Percentiles rank a stretch among this genome's conserved stretches.
Conservation (phyloP, 1,284 basidiomycete genomes). For the Chalciporus sp. region DNA sequence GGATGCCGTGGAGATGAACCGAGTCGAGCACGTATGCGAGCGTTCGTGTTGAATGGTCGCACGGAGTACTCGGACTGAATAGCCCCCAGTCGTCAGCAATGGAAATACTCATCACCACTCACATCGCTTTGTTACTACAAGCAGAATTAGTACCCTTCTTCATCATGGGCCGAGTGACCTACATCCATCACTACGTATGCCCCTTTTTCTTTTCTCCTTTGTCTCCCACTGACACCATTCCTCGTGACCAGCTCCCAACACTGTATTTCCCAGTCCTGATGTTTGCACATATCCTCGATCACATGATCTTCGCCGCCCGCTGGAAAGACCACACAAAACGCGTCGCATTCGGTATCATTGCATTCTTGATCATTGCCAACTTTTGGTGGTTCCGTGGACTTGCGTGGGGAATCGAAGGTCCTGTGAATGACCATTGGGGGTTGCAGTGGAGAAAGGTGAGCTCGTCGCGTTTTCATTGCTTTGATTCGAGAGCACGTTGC, state of each 20-base stretch:
- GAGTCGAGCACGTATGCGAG: too few relatives aligned
- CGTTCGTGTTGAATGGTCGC: too few relatives aligned
- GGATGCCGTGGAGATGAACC: too few relatives aligned
- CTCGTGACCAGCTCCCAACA: conserved; percentile 74
- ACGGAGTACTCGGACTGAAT: too few relatives aligned
- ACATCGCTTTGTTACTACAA: too few relatives aligned
- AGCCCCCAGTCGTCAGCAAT: too few relatives aligned
- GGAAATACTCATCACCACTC: too few relatives aligned
- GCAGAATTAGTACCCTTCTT: conserved; percentile 95
- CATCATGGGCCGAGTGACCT: conserved; percentile 94
- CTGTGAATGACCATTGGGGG: conserved; percentile 79
- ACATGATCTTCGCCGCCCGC: conserved; percentile 83
- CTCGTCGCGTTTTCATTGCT: conserved; percentile 1
- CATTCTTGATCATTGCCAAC: conserved; percentile 64
- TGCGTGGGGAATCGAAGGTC: conserved; percentile 88
- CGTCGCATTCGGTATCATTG: conserved; percentile 68
- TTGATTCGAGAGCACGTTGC: background rate
- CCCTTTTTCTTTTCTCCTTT: background rate
- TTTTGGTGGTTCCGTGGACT: conserved; percentile 96
- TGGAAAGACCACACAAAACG: conserved; percentile 69
- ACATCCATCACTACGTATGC: conserved; percentile 86
- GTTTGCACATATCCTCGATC: conserved; percentile 88
- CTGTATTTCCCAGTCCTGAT: conserved; percentile 96
- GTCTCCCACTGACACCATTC: background rate
- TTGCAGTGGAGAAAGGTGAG: conserved; percentile 80